Conservation (phyloP, 768 basidiomycete species). For the Lactifluus volemus region DNA sequence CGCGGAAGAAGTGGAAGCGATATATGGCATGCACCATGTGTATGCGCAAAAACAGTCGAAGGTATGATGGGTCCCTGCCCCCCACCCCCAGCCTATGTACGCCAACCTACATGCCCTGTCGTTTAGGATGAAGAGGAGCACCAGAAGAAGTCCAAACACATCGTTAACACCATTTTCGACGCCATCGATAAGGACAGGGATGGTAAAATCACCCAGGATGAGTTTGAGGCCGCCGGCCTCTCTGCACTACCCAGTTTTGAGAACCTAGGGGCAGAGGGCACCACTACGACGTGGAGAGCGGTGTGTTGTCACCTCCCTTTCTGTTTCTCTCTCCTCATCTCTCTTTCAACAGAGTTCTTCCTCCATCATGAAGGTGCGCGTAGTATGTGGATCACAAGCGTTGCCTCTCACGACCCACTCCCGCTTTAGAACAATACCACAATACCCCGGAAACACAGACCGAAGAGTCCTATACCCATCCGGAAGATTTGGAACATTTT, state of each 20-base stretch:
- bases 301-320: slow-evolving; percentile 34
- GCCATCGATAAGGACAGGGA: slow-evolving; percentile 69
- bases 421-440: slow-evolving; percentile 70
- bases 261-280: slow-evolving; percentile 84
- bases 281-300: slow-evolving; percentile 88
- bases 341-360: slow-evolving; percentile 63
- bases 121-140: slow-evolving; percentile 66
- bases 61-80: slow-evolving; percentile 28
- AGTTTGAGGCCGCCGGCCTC: slow-evolving; percentile 65
- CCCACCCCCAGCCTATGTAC: background rate
- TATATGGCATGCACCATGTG: slow-evolving; percentile 93
- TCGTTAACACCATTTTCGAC: slow-evolving; percentile 63
- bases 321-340: slow-evolving; percentile 2
- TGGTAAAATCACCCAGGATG: slow-evolving; percentile 56
- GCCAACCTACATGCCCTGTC: background rate
- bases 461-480: slow-evolving; percentile 88
- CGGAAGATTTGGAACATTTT: slow-evolving; percentile 92
- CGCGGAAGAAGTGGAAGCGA: slow-evolving; percentile 82
- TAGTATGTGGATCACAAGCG: background rate
- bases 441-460: slow-evolving; percentile 96
- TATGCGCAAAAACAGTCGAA: slow-evolving; percentile 77
- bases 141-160: slow-evolving; percentile 69
- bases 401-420: slow-evolving; percentile 1
- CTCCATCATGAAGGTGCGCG: slow-evolving; percentile 88
- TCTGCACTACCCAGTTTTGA: slow-evolving; percentile 78